A percentile compares a stretch with the other conserved stretches of the same genome.
These are phyloP conservation scores for Pythium myriotylum DNA, from an alignment of 352 stramenopile genomes.

Conservation along the genomic window DNA sequence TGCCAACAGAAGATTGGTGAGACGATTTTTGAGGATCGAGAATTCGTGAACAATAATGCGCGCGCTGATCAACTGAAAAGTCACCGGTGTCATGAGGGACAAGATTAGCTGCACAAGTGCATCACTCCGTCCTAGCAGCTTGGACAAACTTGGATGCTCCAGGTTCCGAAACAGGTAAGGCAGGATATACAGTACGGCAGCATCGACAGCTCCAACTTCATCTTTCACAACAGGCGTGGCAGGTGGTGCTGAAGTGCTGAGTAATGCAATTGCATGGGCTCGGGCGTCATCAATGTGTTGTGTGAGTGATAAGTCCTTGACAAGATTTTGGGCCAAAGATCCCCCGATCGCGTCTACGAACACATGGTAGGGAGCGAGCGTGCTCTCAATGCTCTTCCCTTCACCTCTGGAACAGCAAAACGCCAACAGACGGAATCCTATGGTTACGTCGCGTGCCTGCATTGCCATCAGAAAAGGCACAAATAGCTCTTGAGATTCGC, in stretches of 20 bases:
- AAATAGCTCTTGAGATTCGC: conserved; percentile 65
- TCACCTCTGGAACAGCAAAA: conserved; percentile 72
- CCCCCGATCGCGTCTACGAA: conserved; percentile 63
- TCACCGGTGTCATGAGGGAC: conserved; percentile 58
- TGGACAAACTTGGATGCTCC: conserved; percentile 59
- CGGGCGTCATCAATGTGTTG: conserved; percentile 83
- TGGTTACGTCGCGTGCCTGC: conserved; percentile 69
- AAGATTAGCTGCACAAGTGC: conserved; percentile 69
- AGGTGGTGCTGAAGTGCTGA: conserved; percentile 36
- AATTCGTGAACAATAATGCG: conserved; percentile 80
- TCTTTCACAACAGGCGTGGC: conserved; percentile 31
- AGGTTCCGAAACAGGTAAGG: conserved; percentile 77
- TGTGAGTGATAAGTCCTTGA: conserved; percentile 73
- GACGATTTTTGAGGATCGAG: conserved; percentile 64
- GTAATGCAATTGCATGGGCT: conserved; percentile 55
- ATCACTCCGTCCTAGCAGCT: conserved; percentile 65
- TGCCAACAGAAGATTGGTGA: conserved; percentile 71
- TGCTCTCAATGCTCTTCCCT: conserved; percentile 53
- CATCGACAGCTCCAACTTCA: conserved; percentile 70
- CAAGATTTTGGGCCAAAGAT: conserved; percentile 47
- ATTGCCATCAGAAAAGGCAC: conserved; percentile 84
- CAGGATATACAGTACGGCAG: conserved; percentile 52
- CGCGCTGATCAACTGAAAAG: conserved; percentile 58
- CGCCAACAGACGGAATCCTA: conserved; percentile 72
- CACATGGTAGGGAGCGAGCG: conserved; percentile 61